phyloP scores from a whole-genome alignment of 192 early-diverging fungal genomes.

The Endogone sp. region DNA sequence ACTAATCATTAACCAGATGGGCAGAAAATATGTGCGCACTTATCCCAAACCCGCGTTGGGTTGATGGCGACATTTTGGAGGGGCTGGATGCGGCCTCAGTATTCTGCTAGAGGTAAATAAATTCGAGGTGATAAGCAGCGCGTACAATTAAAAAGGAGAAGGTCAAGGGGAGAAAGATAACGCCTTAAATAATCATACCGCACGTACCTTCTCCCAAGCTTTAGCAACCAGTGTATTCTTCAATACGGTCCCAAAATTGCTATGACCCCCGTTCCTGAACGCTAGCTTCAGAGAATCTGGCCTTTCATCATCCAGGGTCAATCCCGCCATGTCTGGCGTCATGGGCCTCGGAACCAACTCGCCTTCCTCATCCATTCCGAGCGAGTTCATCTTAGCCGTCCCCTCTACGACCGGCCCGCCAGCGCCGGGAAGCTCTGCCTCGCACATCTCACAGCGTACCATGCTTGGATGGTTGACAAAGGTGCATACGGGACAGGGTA shows the following conservation, averaged over 20 bases:
- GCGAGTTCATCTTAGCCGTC: neutral
- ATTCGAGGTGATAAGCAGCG: too few relatives aligned
- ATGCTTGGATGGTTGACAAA: constrained; percentile 85
- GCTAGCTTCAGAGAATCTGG: constrained; percentile 61
- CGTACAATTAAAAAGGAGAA: neutral
- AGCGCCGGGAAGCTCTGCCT: constrained; percentile 47
- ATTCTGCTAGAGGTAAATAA: too few relatives aligned
- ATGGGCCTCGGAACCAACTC: neutral
- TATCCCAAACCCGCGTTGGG: neutral
- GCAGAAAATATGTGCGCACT: neutral
- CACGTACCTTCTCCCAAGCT: constrained; percentile 59
- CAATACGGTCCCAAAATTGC: constrained; percentile 57
- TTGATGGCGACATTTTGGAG: neutral
- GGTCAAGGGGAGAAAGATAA: neutral
- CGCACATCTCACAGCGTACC: constrained; percentile 84
- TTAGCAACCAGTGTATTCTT: constrained; percentile 54
- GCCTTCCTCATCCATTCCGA: neutral
- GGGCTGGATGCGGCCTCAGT: neutral
- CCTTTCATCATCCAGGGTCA: neutral
- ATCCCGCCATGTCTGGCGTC: neutral
- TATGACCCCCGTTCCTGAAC: constrained; percentile 71
- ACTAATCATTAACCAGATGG: neutral
- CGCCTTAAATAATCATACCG: too few relatives aligned
- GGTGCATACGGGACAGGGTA: constrained; percentile 72
- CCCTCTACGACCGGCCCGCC: neutral